Percentiles rank a stretch among this genome's conserved stretches.
Evolutionary conservation across 2,329 filamentous ascomycete species (phyloP).

Genomic region (Bipolaris zeicola): DNA sequence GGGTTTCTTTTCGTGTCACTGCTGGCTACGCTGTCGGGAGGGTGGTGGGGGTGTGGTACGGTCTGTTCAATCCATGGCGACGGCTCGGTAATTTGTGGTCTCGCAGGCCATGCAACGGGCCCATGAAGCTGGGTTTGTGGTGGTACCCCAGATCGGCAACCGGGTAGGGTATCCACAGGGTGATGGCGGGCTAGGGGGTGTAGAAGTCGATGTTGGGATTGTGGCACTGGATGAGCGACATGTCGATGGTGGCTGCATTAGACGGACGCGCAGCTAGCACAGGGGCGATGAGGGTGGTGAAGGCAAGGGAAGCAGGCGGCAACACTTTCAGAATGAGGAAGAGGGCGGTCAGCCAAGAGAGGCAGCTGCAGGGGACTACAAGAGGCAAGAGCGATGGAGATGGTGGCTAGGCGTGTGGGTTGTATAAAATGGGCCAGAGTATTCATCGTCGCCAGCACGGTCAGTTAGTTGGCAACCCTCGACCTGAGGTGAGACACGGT

Average conservation of each 20-base stretch:
- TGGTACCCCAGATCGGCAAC: conserved; percentile 38
- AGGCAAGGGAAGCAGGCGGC: conserved; percentile 32
- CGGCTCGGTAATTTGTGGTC: conserved; percentile 29
- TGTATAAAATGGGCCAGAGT: conserved; percentile 43
- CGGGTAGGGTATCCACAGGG: conserved; percentile 29
- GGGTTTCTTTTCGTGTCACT: conserved; percentile 30
- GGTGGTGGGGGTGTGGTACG: conserved; percentile 26
- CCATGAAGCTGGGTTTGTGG: conserved; percentile 30
- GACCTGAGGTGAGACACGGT: background rate
- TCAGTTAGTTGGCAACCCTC: conserved; percentile 1
- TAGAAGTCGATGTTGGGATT: conserved; percentile 12
- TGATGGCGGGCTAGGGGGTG: conserved; percentile 23
- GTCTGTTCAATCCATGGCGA: conserved; percentile 13
- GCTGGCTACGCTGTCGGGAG: conserved; percentile 28
- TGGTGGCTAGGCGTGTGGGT: conserved; percentile 24
- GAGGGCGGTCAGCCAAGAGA: conserved; percentile 40
- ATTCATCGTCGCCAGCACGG: conserved; percentile 31
- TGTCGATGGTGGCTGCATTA: conserved; percentile 17
- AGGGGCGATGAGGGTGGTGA: conserved; percentile 29
- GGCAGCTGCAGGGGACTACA: conserved; percentile 40
- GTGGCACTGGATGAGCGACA: conserved; percentile 13
- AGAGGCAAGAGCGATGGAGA: conserved; percentile 36
- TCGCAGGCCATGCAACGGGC: conserved; percentile 19
- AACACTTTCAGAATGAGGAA: conserved; percentile 36
- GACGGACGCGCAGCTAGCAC: conserved; percentile 17